These are phyloP conservation scores for Epichloe elymi DNA, from an alignment of 2,329 filamentous ascomycete species.

Conservation along the genomic window DNA sequence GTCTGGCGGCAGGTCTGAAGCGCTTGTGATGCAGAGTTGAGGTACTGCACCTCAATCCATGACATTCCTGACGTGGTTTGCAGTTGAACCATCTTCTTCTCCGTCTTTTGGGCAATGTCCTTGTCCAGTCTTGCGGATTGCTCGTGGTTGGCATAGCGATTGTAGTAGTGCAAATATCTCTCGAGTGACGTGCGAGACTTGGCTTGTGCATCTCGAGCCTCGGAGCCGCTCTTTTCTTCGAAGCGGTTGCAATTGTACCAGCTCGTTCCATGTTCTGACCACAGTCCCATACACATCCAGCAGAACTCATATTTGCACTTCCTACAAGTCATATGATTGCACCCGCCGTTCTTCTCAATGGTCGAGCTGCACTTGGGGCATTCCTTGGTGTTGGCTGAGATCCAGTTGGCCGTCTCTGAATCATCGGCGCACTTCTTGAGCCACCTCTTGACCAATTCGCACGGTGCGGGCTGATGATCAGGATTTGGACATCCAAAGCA, in stretches of 20 bases:
- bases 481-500: conserved; percentile 87
- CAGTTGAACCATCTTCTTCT: conserved; percentile 97
- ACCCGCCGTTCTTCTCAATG: conserved; percentile 97
- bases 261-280: conserved; percentile 96
- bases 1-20: conserved; percentile 96
- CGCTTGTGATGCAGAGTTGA: conserved; percentile 84
- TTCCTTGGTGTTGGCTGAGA: conserved; percentile 96
- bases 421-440: conserved; percentile 97
- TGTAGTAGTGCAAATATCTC: conserved; percentile 98
- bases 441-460: conserved; percentile 85
- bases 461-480: conserved; percentile 91
- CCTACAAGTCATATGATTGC: conserved; percentile 95
- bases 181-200: conserved; percentile 83
- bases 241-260: conserved; percentile 99
- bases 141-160: conserved; percentile 96
- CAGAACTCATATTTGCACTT: conserved; percentile 97
- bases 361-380: conserved; percentile 93
- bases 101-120: conserved; percentile 89
- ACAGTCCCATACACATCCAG: conserved; percentile 99
- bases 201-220: conserved; percentile 84
- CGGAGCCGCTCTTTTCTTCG: conserved; percentile 86
- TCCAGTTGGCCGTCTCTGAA: conserved; percentile 98
- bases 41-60: conserved; percentile 98
- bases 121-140: conserved; percentile 94
- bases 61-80: conserved; percentile 92